Evolutionary conservation across 257 asterid species (phyloP).

Genomic region (Fraxinus pennsylvanica): DNA sequence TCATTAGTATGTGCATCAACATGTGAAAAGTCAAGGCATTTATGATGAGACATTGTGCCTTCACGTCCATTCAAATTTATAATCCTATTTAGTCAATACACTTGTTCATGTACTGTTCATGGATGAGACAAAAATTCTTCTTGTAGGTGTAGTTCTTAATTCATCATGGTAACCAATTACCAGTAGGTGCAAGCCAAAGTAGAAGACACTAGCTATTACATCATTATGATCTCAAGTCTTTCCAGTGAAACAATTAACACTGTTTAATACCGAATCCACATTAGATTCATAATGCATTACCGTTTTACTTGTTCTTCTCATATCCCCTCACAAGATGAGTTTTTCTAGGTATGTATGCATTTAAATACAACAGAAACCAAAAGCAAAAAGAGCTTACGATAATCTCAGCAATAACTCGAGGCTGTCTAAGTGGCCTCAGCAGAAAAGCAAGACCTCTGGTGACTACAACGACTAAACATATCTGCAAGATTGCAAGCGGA

Average conservation of each 20-base stretch:
- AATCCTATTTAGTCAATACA: background rate
- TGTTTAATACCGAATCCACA: background rate
- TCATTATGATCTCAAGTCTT: background rate
- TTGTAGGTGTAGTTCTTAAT: background rate
- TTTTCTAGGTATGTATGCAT: background rate
- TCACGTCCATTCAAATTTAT: background rate
- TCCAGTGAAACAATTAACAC: background rate
- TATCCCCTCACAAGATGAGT: background rate
- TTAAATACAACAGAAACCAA: background rate
- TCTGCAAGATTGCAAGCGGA: slow-evolving; percentile 68
- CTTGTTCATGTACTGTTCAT: background rate
- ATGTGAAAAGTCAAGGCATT: background rate
- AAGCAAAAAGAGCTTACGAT: slow-evolving; percentile 45
- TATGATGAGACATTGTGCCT: background rate
- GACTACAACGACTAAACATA: slow-evolving; percentile 55
- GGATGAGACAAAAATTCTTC: background rate
- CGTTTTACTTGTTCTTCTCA: background rate
- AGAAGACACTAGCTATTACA: background rate
- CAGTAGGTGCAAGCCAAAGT: background rate
- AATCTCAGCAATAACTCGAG: slow-evolving; percentile 81
- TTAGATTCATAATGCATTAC: background rate
- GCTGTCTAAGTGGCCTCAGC: slow-evolving; percentile 68
- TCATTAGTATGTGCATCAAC: background rate
- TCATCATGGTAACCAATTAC: background rate
- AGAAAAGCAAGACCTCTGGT: slow-evolving; percentile 67